Conservation (phyloP, 1,139 yeast species). For the Tardiomyces digboiensis region DNA sequence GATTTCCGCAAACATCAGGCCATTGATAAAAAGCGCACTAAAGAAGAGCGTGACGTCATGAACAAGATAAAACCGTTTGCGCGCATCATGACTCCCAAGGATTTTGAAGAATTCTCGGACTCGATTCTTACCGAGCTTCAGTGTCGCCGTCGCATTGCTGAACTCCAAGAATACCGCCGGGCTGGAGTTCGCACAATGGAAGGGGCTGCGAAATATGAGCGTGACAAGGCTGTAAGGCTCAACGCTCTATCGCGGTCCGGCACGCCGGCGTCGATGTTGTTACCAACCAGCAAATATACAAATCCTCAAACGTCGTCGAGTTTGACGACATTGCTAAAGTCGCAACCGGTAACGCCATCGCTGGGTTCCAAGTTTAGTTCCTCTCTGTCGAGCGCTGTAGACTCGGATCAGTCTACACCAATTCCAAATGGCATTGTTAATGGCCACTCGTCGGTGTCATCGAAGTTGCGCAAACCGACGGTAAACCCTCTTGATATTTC, state of each 20-base stretch:
- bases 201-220: conserved; percentile 77
- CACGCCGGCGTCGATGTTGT: conserved; percentile 4
- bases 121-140: conserved; percentile 72
- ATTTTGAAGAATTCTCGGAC: conserved; percentile 62
- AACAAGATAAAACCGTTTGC: conserved; percentile 74
- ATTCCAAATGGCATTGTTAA: conserved; percentile 5
- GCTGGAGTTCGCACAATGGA: conserved; percentile 83
- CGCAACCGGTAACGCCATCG: not conserved
- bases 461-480: conserved; percentile 20
- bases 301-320: conserved; percentile 3
- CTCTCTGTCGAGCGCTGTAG: conserved; percentile 2
- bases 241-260: conserved; percentile 18
- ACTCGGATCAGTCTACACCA: not conserved
- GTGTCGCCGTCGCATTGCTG: conserved; percentile 74
- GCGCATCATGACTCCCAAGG: conserved; percentile 68
- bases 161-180: conserved; percentile 86
- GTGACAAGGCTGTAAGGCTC: conserved; percentile 53
- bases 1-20: conserved; percentile 79
- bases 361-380: conserved; percentile 2
- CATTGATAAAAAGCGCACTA: conserved; percentile 67
- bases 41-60: conserved; percentile 80
- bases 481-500: conserved; percentile 51
- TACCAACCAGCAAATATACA: conserved; percentile 4
- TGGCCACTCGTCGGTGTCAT: conserved; percentile 8
- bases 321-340: not conserved